Base-by-base conservation (phyloP, 371 early-diverging fungal species). In the Mucor racemosus region DNA sequence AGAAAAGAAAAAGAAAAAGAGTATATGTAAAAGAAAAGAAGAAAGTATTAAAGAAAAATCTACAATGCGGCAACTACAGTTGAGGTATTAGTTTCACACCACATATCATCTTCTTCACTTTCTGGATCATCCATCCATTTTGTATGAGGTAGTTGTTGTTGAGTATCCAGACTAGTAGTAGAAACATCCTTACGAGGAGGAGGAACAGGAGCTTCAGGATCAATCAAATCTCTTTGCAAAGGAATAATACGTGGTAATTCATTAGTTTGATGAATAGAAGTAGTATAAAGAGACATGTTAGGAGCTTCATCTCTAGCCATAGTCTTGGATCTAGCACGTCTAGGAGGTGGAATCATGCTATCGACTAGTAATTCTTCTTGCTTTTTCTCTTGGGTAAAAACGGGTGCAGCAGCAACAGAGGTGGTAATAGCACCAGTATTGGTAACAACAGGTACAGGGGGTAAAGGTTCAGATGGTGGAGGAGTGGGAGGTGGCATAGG, bases 41-140 rank as follows among this genome's bases (percentile, higher is more conserved):
- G 9, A 10, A 15, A 15, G 21, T 21, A 7, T 38, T 38, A 26
- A 26, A 26, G 26, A 26, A 26, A 26, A 42, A 44, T 44, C 44
- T 44, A 50, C 26, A 50, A 50, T 50, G 50, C 50, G 0, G 50
- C 50, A 50, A 50, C 21, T 11, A 17, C 17, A 44, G 7, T 50
- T 4, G 50, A 17, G 8, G 50, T 50, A 21, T 55, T 36, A 40
- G 64, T 35, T 48, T 70, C 62, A 42, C 53, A 44, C 58, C 58
- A 65, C 33, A 60, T 40, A 7, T 65, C 62, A 26, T 75, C 71
- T 42, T 65, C 73, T 58, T 69, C 65, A 53, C 68, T 70, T 38
- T 69, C 76, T 34, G 76, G 76, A 66, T 76, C 76, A 39, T 76
- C 76, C 76, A 76, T 76, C 76, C 76, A 76, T 15, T 73, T 73